Conservation (phyloP, 768 basidiomycete genomes). For the Auricularia heimuer region DNA sequence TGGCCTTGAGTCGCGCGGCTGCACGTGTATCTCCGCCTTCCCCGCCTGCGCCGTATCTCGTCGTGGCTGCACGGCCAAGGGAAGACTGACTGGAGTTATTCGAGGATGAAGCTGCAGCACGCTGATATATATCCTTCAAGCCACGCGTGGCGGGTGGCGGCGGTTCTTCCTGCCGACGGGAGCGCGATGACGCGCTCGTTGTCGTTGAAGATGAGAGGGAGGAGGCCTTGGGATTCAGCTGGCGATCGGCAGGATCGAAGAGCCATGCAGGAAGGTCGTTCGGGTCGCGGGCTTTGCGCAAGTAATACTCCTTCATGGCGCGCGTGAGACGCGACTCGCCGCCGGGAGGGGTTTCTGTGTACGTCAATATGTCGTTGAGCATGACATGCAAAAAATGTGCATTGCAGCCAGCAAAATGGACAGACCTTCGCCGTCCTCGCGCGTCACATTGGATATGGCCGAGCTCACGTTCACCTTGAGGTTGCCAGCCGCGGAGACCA, state of each 20-base stretch:
- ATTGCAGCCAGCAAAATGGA: background rate
- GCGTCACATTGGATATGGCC: constrained; percentile 32
- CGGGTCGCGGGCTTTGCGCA: constrained; percentile 46
- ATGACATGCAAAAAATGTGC: background rate
- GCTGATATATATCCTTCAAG: constrained; percentile 30
- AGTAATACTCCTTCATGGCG: constrained; percentile 61
- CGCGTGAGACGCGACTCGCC: constrained; percentile 49
- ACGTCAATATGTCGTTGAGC: background rate
- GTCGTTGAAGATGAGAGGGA: background rate
- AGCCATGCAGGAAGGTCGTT: constrained; percentile 58
- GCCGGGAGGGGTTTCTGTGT: constrained; percentile 40
- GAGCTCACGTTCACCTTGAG: constrained; percentile 49
- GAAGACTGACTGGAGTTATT: background rate
- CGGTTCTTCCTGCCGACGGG: background rate
- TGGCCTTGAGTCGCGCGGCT: constrained; percentile 37
- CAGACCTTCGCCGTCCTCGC: constrained; percentile 36
- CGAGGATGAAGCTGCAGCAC: constrained; percentile 12
- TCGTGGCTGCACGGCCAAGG: background rate
- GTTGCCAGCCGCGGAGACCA: constrained; percentile 41
- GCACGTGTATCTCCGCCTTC: background rate
- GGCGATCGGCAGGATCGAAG: constrained; percentile 48
- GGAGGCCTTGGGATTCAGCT: constrained; percentile 15
- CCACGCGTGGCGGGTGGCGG: constrained; percentile 15
- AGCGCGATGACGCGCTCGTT: background rate
- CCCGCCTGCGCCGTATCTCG: background rate